Evolutionary conservation across 306 rosid species (phyloP).

Genomic region (Psophocarpus tetragonolobus): DNA sequence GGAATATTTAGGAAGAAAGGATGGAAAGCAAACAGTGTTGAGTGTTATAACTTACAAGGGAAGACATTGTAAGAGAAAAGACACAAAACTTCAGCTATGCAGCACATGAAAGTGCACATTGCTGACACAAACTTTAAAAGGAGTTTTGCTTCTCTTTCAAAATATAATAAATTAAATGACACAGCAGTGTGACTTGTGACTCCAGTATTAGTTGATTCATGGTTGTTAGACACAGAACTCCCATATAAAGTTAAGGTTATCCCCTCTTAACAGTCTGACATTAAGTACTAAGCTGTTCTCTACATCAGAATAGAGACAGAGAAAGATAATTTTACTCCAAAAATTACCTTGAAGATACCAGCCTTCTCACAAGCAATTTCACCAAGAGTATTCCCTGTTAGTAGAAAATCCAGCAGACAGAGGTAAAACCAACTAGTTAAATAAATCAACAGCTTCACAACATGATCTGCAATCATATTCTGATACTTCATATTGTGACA

Average conservation of each 20-base stretch:
- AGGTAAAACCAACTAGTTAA: constrained; percentile 32
- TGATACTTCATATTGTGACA: no score
- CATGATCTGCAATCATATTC: no score
- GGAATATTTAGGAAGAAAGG: constrained; percentile 12
- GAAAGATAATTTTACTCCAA: constrained; percentile 19
- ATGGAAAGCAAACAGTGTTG: constrained; percentile 18
- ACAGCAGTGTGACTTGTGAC: constrained; percentile 17
- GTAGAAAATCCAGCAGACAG: constrained; percentile 32
- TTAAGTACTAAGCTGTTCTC: neutral
- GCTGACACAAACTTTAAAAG: neutral
- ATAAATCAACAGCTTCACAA: constrained; percentile 22
- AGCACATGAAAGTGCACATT: constrained; percentile 24
- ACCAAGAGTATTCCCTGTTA: constrained; percentile 79
- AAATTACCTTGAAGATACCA: constrained; percentile 87
- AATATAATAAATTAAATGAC: neutral
- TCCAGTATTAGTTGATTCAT: neutral
- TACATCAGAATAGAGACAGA: neutral
- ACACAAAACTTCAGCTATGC: neutral
- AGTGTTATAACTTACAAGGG: neutral
- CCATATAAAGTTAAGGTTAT: constrained; percentile 8
- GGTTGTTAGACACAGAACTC: neutral
- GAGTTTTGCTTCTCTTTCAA: neutral
- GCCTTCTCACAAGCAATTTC: constrained; percentile 98
- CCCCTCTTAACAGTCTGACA: neutral
- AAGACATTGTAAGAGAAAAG: constrained; percentile 10